A percentile compares a stretch with the other conserved stretches of the same genome.
Conservation (phyloP, 192 early-diverging fungal genomes). For the Coemansia sp. region DNA sequence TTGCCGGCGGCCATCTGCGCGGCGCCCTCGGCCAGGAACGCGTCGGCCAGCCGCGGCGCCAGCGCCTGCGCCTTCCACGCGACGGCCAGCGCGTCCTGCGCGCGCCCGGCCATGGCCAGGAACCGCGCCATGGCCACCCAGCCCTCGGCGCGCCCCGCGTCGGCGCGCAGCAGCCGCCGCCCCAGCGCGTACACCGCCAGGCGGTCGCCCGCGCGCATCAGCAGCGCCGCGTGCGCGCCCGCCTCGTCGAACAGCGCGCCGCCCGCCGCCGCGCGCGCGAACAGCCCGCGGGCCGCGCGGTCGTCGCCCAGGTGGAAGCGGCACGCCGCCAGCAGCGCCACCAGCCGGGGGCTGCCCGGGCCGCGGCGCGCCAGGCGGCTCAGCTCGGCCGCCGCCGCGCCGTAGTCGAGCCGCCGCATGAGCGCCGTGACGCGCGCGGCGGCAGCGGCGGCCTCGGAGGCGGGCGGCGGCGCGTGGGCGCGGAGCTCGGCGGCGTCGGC, state of each 20-base stretch:
- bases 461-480: too few species aligned
- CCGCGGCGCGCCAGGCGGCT: slow-evolving; percentile 16
- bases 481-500: slow-evolving; percentile 27
- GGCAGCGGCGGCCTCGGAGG: too few species aligned
- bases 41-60: slow-evolving; percentile 23
- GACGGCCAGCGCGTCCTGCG: slow-evolving; percentile 44
- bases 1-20: slow-evolving; percentile 32
- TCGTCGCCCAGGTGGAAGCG: slow-evolving; percentile 23
- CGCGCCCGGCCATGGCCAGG: slow-evolving; percentile 21
- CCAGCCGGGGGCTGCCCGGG: too few species aligned
- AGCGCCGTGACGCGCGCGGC: slow-evolving; percentile 16
- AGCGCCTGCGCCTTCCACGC: slow-evolving; percentile 50
- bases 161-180: slow-evolving; percentile 28
- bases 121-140: slow-evolving; percentile 53
- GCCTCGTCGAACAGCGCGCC: slow-evolving; percentile 25
- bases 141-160: slow-evolving; percentile 34
- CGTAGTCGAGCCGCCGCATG: slow-evolving; percentile 31
- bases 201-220: slow-evolving; percentile 14
- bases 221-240: slow-evolving; percentile 32
- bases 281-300: slow-evolving; percentile 16
- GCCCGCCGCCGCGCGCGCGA: slow-evolving; percentile 26
- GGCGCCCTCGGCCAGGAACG: slow-evolving; percentile 30
- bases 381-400: slow-evolving; percentile 10
- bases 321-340: slow-evolving; percentile 41
- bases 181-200: slow-evolving; percentile 32